These are phyloP conservation scores for Xylaria sp. DNA, from an alignment of 2,329 filamentous ascomycete genomes.

Conservation along the genomic window DNA sequence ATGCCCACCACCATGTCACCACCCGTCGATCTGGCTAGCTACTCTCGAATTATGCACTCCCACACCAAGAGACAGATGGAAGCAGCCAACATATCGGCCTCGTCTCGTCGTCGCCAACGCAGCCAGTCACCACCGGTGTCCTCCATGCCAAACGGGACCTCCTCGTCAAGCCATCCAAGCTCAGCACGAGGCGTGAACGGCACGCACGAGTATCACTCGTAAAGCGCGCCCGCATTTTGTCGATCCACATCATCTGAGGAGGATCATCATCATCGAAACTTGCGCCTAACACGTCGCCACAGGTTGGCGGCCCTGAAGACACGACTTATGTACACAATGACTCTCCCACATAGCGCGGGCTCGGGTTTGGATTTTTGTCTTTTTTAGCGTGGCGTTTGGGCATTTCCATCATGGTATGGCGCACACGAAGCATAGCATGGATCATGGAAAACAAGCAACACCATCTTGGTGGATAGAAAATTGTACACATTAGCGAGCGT, in stretches of 20 bases:
- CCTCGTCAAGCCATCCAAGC: slow-evolving; percentile 37
- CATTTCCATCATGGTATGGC: slow-evolving; percentile 12
- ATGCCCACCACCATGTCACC: slow-evolving; percentile 46
- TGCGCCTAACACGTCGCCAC: neutral
- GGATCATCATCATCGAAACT: neutral
- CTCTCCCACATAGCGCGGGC: neutral
- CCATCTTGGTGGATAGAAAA: neutral
- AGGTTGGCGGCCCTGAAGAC: neutral
- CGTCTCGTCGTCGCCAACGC: slow-evolving; percentile 50
- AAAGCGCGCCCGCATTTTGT: neutral
- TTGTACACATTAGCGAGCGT: slow-evolving; percentile 3
- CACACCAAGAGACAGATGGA: slow-evolving; percentile 75
- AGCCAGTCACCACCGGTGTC: slow-evolving; percentile 36
- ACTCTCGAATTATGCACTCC: slow-evolving; percentile 70
- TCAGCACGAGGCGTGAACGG: slow-evolving; percentile 25
- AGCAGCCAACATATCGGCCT: slow-evolving; percentile 59
- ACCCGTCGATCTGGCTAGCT: slow-evolving; percentile 53
- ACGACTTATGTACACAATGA: slow-evolving; percentile 27
- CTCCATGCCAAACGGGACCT: slow-evolving; percentile 45
- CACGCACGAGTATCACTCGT: slow-evolving; percentile 23
- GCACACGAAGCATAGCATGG: slow-evolving; percentile 9
- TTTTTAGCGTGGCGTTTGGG: slow-evolving; percentile 31
- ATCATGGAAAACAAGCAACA: neutral
- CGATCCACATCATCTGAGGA: neutral
- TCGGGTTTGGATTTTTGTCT: neutral